These are phyloP conservation scores for Sarocladium oryzae DNA, from an alignment of 2,329 filamentous ascomycete species.

Conservation along the genomic window DNA sequence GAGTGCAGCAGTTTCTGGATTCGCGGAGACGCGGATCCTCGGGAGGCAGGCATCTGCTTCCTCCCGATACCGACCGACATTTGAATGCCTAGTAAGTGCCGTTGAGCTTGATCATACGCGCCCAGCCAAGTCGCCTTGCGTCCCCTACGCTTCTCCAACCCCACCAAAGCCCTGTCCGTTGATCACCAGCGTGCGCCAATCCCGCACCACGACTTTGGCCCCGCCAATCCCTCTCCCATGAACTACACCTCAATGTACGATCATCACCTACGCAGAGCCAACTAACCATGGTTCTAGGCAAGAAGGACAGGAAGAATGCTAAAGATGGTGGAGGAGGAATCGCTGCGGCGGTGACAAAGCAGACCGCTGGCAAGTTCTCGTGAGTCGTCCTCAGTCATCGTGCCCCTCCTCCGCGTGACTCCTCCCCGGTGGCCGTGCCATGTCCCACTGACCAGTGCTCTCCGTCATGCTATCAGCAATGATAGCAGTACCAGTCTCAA, in stretches of 20 bases:
- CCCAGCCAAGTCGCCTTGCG: slow-evolving; percentile 9
- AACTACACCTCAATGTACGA: not conserved
- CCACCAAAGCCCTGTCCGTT: not conserved
- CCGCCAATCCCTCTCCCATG: not conserved
- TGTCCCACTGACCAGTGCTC: slow-evolving; percentile 6
- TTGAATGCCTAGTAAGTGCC: slow-evolving; percentile 31
- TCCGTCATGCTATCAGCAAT: slow-evolving; percentile 10
- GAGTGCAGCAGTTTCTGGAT: slow-evolving; percentile 1
- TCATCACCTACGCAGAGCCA: slow-evolving; percentile 12
- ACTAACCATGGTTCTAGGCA: slow-evolving; percentile 28
- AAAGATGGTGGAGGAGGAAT: slow-evolving; percentile 47
- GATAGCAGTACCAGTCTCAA: slow-evolving; percentile 26
- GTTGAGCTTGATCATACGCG: slow-evolving; percentile 12
- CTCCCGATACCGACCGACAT: slow-evolving; percentile 20
- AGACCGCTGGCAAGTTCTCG: slow-evolving; percentile 45
- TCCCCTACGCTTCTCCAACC: slow-evolving; percentile 12
- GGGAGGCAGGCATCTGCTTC: slow-evolving; percentile 25
- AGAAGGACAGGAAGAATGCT: slow-evolving; percentile 50
- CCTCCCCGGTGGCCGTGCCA: slow-evolving; percentile 8
- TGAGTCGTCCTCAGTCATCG: slow-evolving; percentile 28
- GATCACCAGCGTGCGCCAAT: slow-evolving; percentile 5
- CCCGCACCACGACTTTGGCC: not conserved
- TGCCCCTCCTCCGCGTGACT: slow-evolving; percentile 20
- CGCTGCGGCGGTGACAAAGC: slow-evolving; percentile 46
- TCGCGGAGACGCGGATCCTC: slow-evolving; percentile 22